Base-by-base conservation (phyloP, 2,329 filamentous ascomycete species). In the Xylaria sp. region DNA sequence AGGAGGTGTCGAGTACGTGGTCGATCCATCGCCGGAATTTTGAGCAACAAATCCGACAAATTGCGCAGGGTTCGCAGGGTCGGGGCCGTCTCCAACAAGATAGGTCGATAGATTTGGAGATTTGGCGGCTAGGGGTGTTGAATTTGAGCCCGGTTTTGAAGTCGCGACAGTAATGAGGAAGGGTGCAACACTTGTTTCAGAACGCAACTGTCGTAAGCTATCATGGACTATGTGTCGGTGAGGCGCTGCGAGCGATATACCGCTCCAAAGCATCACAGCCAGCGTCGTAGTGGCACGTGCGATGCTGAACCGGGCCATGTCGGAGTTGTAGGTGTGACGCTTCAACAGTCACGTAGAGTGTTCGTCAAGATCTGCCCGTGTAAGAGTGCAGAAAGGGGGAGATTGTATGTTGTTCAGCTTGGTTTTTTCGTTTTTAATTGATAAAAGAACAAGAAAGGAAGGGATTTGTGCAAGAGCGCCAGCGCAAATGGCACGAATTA, bases 1-100 rank as follows among this genome's bases (percentile, higher is more conserved):
- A 1, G 64, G 51, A 14, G 63, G 61, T n/a, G 50, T 54, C 33
- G 46, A 65, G 19, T 66, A 66, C 1, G 15, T 46, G 2, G 60
- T 63, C 3, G 63, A 51, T 8, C 46, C 52, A 19, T 58, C 45
- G 9, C 43, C 9, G 15, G 33, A 23, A 17, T 59, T 50, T 28
- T 60, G 38, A 17, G 60, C 56, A n/a, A 65, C 56, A 25, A 65
- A 65, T 0, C 49, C 50, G 23, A 42, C 12, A 17, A n/a, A 5
- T 11, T 38, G 25, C 6, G 25, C 38, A 3, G 52, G 28, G 25
- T 53, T 35, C 6, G 19, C 12, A 15, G 54, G 38, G 21, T 51
- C 11, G 2, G 60, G 60, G 1, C 15, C 28, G 3, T 60, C 28
- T 19, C 63, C 63, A 8, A 63, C 7, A 6, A 65, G 51, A 42